Conservation (phyloP, 441 rosid species). For the Gossypium gossypioides region DNA sequence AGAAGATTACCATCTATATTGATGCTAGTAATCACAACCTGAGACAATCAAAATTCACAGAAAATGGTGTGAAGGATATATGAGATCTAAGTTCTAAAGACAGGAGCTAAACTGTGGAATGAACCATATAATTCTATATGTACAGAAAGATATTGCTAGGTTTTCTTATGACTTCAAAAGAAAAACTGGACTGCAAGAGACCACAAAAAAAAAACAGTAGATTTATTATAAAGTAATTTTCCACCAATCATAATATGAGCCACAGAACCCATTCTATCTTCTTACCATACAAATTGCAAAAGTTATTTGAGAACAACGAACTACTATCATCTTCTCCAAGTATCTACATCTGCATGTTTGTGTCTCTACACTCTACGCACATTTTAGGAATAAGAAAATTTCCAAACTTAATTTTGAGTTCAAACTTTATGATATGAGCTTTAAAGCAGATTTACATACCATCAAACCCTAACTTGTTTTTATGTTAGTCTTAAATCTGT, state of each 20-base stretch:
- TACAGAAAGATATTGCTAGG: background rate
- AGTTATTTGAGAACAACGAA: background rate
- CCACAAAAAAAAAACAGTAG: background rate
- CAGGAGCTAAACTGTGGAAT: background rate
- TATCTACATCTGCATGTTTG: background rate
- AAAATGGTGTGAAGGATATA: background rate
- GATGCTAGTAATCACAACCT: slow-evolving; percentile 97
- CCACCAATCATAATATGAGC: background rate
- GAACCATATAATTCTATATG: background rate
- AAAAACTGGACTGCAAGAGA: background rate
- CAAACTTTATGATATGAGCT: background rate
- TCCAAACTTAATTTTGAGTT: background rate
- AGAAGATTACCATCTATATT: slow-evolving; percentile 64
- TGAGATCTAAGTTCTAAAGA: background rate
- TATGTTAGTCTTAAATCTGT: background rate
- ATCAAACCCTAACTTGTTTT: background rate
- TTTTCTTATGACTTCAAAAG: background rate
- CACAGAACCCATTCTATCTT: background rate
- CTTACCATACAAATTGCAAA: background rate
- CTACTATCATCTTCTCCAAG: background rate
- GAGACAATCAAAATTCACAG: slow-evolving; percentile 21
- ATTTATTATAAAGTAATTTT: background rate
- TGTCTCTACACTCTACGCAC: background rate
- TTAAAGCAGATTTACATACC: background rate
- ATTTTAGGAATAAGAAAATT: background rate